phyloP scores from a whole-genome alignment of 148 eudicot species.

The Cornus controversa region DNA sequence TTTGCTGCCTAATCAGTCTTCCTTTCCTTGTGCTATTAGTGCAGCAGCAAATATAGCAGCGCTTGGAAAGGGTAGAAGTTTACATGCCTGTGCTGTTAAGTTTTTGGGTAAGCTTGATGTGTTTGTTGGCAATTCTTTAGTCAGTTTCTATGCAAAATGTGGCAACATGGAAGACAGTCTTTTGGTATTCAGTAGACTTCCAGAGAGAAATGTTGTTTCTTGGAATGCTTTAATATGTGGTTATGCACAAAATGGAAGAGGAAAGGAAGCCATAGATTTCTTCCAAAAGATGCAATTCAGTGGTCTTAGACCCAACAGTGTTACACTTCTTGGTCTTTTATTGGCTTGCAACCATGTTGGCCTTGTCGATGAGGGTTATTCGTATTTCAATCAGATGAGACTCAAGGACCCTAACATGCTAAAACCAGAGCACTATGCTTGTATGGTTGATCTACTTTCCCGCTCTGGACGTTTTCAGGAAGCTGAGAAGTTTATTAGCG shows the following conservation, averaged over 20 bases:
- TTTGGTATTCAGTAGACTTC: constrained; percentile 28
- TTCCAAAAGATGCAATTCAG: constrained; percentile 24
- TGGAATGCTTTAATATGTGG: constrained; percentile 62
- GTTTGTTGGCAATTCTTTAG: constrained; percentile 39
- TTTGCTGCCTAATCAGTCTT: constrained; percentile 28
- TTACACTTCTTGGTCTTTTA: constrained; percentile 51
- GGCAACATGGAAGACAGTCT: constrained; percentile 54
- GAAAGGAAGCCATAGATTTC: constrained; percentile 29
- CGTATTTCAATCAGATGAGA: constrained; percentile 41
- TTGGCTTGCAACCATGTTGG: constrained; percentile 55
- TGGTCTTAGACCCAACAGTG: constrained; percentile 38
- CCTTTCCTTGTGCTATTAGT: constrained; percentile 43
- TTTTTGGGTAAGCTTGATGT: constrained; percentile 25
- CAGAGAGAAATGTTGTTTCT: constrained; percentile 39
- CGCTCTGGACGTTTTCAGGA: constrained; percentile 46
- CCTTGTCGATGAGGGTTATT: constrained; percentile 40
- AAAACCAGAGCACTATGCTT: constrained; percentile 50
- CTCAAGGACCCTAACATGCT: constrained; percentile 31
- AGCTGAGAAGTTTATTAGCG: constrained; percentile 41
- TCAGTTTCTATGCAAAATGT: constrained; percentile 57
- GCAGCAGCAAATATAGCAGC: constrained; percentile 54
- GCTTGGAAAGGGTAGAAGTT: constrained; percentile 47
- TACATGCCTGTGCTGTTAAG: constrained; percentile 55
- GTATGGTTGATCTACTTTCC: constrained; percentile 54
- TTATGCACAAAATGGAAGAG: constrained; percentile 52